Percentiles rank a stretch among this genome's conserved stretches.
Conservation (phyloP, 176 grass and related monocot genomes). For the Bolboschoenus planiculmis region DNA sequence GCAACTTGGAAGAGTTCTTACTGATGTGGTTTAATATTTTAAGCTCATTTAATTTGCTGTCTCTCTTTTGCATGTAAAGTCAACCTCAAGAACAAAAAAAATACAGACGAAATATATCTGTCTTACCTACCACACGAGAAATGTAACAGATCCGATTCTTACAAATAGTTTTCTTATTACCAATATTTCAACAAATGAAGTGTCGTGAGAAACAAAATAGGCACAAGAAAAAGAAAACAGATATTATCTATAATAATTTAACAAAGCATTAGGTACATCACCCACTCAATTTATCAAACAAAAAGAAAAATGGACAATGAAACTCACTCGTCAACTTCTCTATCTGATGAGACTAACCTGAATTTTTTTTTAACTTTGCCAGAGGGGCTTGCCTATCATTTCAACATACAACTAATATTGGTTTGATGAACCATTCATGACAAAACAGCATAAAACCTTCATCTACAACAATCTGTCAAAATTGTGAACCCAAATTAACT, state of each 20-base stretch:
- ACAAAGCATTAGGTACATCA: background rate
- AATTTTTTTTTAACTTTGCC: background rate
- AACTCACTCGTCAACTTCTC: constrained; percentile 9
- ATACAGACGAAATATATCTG: background rate
- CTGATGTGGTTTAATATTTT: background rate
- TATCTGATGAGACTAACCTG: background rate
- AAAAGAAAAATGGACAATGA: background rate
- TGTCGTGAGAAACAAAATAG: background rate
- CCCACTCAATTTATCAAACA: constrained; percentile 7
- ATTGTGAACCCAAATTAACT: constrained; percentile 19
- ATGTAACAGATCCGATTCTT: background rate
- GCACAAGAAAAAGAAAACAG: background rate
- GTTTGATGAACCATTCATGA: background rate
- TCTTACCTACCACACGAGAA: background rate
- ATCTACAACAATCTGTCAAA: constrained; percentile 37
- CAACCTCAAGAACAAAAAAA: background rate
- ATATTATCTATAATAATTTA: background rate
- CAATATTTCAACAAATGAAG: background rate
- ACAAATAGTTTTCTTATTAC: background rate
- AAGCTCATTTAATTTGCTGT: background rate
- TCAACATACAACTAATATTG: background rate
- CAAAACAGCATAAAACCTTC: background rate
- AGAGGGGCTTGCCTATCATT: background rate
- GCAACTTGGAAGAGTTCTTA: background rate
- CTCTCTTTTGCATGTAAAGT: background rate